Base-by-base conservation (phyloP, 148 eudicot species). In the Rheum nobile region DNA sequence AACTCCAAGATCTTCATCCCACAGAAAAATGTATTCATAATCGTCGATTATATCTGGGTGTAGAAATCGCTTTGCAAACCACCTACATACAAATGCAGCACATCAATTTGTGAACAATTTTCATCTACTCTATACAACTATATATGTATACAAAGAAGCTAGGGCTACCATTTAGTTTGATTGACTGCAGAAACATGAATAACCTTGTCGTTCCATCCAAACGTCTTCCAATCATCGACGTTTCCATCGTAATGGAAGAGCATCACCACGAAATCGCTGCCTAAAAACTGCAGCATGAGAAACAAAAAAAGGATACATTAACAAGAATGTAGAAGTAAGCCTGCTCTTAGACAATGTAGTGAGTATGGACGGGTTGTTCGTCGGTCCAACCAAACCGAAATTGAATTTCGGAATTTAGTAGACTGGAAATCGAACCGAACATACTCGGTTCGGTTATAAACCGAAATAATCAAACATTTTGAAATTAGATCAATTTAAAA, bases 1-100 rank as follows among this genome's bases (percentile, higher is more conserved):
- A 42, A 91, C 92, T 55, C 97, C 98, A 79, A 95, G 89, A 79
- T 95, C 98, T 87, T 95, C 98, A 75, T 95, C 98, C 98, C 98
- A 95, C 71, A 95, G 87, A 75, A 91, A 95, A 71, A 94, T 78
- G 76, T 86, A 89, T 4, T 78, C 82, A 41, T 94, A 94, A 55
- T 84, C 88, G 76, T 91, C 87, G 52, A 94, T 88, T 72, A 94
- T 82, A 75, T 91, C 98, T 14, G 98, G 98, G 75, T 94, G 98
- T 76, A 94, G 75, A 67, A 94, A 94, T 31, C 98, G 82, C 76
- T 94, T 91, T 47, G 97, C 96, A 80, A 91, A 94, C 97, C 98
- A 94, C 98, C 98, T 94, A 63, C 10, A 28, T 28, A 59, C 34
- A 57, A 57, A 57, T 5, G 57, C 19, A 42, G n/a, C n/a, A n/a